Conservation (phyloP, 2,329 filamentous ascomycete species). For the Chalaropsis ovoidea region DNA sequence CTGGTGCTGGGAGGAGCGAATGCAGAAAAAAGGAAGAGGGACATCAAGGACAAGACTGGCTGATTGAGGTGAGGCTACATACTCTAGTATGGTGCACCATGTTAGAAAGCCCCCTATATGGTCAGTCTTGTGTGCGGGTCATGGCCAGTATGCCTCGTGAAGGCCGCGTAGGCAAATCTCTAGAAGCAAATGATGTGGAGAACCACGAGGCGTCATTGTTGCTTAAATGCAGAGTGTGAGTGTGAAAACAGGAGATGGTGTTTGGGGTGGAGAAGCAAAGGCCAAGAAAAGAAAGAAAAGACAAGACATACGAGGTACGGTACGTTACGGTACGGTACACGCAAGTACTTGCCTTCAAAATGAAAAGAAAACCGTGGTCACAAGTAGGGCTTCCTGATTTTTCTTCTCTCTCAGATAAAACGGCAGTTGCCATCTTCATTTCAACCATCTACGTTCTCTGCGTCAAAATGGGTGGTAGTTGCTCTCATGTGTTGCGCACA, state of each 20-base stretch:
- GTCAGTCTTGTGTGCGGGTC: not conserved
- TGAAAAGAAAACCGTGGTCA: not conserved
- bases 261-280: not conserved
- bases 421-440: not conserved
- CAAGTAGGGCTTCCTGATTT: not conserved
- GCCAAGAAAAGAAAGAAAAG: not conserved
- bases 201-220: conserved; percentile 1
- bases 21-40: conserved; percentile 6
- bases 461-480: not conserved
- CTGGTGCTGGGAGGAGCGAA: not conserved
- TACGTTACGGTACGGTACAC: too few species aligned
- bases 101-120: not conserved
- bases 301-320: too few species aligned
- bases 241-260: not conserved
- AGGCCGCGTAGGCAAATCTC: conserved; percentile 3
- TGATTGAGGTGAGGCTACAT: not conserved
- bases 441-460: not conserved
- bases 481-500: not conserved
- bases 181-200: not conserved
- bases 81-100: not conserved
- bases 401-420: not conserved
- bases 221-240: not conserved
- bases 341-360: not conserved
- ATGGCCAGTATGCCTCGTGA: not conserved
- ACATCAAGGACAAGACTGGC: not conserved